These are phyloP conservation scores for Colletotrichum coccodes DNA, from an alignment of 2,329 filamentous ascomycete genomes.

Conservation along the genomic window DNA sequence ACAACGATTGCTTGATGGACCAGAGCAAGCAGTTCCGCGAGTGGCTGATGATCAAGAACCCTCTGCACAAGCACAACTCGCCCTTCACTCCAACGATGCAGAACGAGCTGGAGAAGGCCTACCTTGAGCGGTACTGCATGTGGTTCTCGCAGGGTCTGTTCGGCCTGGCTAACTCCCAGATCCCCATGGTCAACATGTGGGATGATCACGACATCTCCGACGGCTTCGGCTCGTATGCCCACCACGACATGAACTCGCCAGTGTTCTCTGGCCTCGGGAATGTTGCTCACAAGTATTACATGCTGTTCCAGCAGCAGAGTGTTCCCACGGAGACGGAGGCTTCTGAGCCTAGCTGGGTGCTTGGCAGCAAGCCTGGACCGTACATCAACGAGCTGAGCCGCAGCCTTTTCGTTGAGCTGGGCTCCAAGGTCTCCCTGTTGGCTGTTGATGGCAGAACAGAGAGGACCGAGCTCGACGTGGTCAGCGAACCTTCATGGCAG, in stretches of 20 bases:
- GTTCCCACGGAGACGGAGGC: conserved; percentile 81
- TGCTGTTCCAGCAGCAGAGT: conserved; percentile 98
- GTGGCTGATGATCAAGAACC: conserved; percentile 86
- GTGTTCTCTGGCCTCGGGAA: conserved; percentile 91
- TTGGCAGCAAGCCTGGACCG: conserved; percentile 83
- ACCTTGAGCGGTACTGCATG: conserved; percentile 86
- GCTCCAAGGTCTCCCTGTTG: conserved; percentile 81
- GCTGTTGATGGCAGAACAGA: conserved; percentile 94
- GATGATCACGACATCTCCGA: conserved; percentile 95
- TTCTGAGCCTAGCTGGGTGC: conserved; percentile 90
- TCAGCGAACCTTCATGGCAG: conserved; percentile 85
- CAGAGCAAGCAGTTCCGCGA: conserved; percentile 81
- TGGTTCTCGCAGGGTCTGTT: conserved; percentile 99
- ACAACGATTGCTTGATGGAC: conserved; percentile 86
- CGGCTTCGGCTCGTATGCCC: conserved; percentile 92
- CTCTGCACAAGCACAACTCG: conserved; percentile 80
- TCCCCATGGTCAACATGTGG: conserved; percentile 98
- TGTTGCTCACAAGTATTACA: conserved; percentile 97
- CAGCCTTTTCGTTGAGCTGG: conserved; percentile 86
- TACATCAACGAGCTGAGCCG: conserved; percentile 90
- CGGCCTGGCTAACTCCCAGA: conserved; percentile 90
- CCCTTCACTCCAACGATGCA: conserved; percentile 86
- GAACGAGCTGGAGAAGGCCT: conserved; percentile 88
- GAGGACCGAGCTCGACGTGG: conserved; percentile 82
- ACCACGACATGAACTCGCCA: conserved; percentile 89